Evolutionary conservation across 2,329 filamentous ascomycete genomes (phyloP), one percentile per base, ranked within the genome.

Genomic region (Colletotrichum sp.): DNA sequence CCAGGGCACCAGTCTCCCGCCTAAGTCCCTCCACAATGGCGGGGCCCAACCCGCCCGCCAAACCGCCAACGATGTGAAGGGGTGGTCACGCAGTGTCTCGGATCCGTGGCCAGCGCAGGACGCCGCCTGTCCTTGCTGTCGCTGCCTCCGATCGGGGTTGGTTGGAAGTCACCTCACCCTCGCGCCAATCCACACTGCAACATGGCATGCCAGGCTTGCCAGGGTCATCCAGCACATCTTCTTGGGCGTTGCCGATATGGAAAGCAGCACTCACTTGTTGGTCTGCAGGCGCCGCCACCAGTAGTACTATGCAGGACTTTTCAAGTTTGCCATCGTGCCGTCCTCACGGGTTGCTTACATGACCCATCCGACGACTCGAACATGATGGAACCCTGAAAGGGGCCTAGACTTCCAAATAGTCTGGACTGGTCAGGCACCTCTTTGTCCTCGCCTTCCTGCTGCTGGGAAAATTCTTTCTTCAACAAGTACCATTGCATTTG

Each of bases 11-110:
- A 43, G 34, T 43, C n/a, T 61, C 27, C 15, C 24, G n/a, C 31
- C 51, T 21, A 63, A 31, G 15, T 63, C 15, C 59, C 18, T 31
- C 29, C 57, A n/a, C 29, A 51, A 51, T 51, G 43, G n/a, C 43
- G 21, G 9, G 18, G 21, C 54, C 27, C 24, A 24, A 57, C 11
- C n/a, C n/a, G 43, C n/a, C 43, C 43, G 43, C n/a, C 43, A 51
- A 51, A 51, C 43, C 43, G 43, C n/a, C 43, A 51, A 51, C n/a
- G 43, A 59, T 63, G 31, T 38, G 34, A 59, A 43, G 38, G 58
- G 61, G 69, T 24, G 71, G 71, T 73, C 71, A 73, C 71, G 68
- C 71, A 73, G 71, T 73, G 71, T 73, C 71, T 73, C 71, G 71
- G 71, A 73, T 73, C 71, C 71, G 71, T 73, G 71, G 68, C 62